Conservation (phyloP, 495 filamentous ascomycete species). For the Hypoxylon cercidicola region DNA sequence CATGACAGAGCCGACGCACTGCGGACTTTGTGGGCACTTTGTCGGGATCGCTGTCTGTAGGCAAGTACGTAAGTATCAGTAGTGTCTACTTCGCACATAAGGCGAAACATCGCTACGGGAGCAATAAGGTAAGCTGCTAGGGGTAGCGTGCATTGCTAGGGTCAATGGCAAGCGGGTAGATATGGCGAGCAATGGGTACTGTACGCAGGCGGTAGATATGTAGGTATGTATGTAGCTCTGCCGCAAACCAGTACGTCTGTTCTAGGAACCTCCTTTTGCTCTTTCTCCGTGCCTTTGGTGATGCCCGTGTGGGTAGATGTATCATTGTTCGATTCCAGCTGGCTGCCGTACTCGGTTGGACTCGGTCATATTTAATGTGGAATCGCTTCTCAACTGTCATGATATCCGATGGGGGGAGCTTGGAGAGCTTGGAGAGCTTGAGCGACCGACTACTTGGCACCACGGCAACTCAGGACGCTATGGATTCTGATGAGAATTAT, state of each 20-base stretch:
- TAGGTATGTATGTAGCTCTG: conserved; percentile 15
- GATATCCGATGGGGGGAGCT: conserved; percentile 1
- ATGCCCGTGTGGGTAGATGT: conserved; percentile 22
- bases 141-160: conserved; percentile 22
- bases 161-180: conserved; percentile 6
- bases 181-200: background rate
- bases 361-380: conserved; percentile 13
- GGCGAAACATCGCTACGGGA: conserved; percentile 9
- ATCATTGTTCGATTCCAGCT: conserved; percentile 18
- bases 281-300: background rate
- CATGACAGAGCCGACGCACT: conserved; percentile 11
- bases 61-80: conserved; percentile 3
- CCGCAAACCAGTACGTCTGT: conserved; percentile 1
- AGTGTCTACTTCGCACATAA: conserved; percentile 3
- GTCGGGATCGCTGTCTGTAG: conserved; percentile 5
- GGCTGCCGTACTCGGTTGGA: conserved; percentile 20
- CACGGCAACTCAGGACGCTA: conserved; percentile 5
- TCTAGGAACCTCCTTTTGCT: conserved; percentile 7
- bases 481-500: conserved; percentile 22
- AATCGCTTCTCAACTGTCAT: conserved; percentile 6
- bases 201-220: too few relatives aligned
- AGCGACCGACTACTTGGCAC: conserved; percentile 16
- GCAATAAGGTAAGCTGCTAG: conserved; percentile 24
- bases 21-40: conserved; percentile 12
- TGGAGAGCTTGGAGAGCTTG: background rate